Evolutionary conservation across 495 filamentous ascomycete genomes (phyloP), one percentile per base, ranked within the genome.

Genomic region (Aspergillus egyptiacus): DNA sequence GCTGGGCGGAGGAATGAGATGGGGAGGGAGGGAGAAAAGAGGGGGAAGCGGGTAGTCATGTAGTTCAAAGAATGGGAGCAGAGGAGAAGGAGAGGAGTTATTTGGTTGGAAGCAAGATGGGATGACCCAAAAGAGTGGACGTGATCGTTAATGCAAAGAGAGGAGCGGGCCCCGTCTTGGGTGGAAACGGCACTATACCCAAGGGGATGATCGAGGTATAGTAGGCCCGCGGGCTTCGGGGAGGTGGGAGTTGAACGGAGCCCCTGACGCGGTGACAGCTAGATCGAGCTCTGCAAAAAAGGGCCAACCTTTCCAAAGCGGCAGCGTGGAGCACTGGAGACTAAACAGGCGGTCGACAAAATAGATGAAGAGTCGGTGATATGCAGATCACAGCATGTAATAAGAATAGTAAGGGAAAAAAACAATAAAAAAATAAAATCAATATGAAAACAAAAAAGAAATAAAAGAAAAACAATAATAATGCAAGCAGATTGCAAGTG

Each of bases 201-300:
- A 60, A 47, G 57, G 55, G 32, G 20, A 25, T 58, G 65, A 69
- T 66, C 61, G 24, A 28, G 23, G 22, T 41, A 56, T 54, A 62
- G 59, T n/a, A n/a, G n/a, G n/a, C n/a, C n/a, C n/a, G 57, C 61
- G 55, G 57, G 31, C 47, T 50, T 48, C 27, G 44, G 58, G 57
- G 32, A 28, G 34, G 44, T 20, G 13, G 15, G 19, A 36, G 50
- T 30, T 23, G 25, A 36, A 34, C 40, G 49, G 31, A 72, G 62
- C 67, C 66, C 68, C 69, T 71, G 66, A 70, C 62, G 63, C 65
- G 61, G 54, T 70, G 65, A 70, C 68, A 68, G 66, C 64, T 69
- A 50, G 59, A 59, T 44, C 48, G 14, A 47, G 41, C 49, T 53
- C 31, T 39, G 40, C 3, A 20, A 38, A 38, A 11, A 19, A 14